A percentile compares a stretch with the other conserved stretches of the same genome.
These are phyloP conservation scores for Metschnikowia corniflorae DNA, from an alignment of 805 yeast species.

Conservation along the genomic window DNA sequence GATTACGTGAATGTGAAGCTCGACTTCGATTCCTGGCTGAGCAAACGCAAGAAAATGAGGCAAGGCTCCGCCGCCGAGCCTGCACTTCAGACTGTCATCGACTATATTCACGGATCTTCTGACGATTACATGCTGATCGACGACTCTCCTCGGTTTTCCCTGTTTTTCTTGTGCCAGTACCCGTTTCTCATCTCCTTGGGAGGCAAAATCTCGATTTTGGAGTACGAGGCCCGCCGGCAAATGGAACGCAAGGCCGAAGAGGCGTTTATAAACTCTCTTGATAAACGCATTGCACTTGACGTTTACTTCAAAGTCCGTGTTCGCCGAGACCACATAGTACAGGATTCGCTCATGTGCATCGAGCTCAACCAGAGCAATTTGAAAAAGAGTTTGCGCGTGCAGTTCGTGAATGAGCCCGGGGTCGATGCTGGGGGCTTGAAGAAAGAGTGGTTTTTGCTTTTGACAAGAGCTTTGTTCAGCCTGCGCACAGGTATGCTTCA, in stretches of 20 bases:
- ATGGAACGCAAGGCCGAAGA: conserved; percentile 90
- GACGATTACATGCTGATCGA: conserved; percentile 8
- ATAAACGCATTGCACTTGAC: conserved; percentile 56
- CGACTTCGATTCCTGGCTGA: conserved; percentile 80
- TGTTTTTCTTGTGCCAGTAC: conserved; percentile 70
- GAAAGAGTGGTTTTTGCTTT: conserved; percentile 87
- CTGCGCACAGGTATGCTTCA: conserved; percentile 65
- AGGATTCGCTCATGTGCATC: conserved; percentile 69
- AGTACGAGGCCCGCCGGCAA: conserved; percentile 71
- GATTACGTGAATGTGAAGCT: conserved; percentile 73
- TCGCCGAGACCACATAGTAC: conserved; percentile 61
- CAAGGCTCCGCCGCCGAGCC: conserved; percentile 15
- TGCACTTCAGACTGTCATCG: conserved; percentile 41
- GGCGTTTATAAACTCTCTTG: conserved; percentile 75
- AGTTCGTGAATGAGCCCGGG: conserved; percentile 86
- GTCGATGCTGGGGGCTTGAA: conserved; percentile 93
- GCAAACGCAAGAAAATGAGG: conserved; percentile 22
- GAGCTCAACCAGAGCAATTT: conserved; percentile 55
- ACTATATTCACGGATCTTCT: conserved; percentile 44
- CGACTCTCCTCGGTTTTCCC: conserved; percentile 18
- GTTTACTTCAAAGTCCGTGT: conserved; percentile 68
- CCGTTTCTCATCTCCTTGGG: conserved; percentile 83
- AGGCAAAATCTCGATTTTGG: conserved; percentile 73
- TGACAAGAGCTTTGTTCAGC: conserved; percentile 67
- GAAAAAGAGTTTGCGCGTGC: conserved; percentile 71